Conservation (phyloP, 352 stramenopile genomes). For the Phytophthora sojae region DNA sequence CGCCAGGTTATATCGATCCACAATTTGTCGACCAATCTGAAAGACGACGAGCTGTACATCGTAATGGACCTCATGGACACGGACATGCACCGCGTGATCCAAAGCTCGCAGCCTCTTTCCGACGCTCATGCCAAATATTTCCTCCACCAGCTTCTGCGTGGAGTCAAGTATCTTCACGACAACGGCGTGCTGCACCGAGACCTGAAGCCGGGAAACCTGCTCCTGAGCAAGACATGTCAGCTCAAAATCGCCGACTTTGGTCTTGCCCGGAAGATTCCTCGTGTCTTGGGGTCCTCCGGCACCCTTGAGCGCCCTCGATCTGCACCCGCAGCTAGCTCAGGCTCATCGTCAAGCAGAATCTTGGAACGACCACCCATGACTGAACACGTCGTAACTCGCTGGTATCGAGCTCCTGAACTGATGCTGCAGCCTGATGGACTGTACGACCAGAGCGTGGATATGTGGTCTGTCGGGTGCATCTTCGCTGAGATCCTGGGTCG, state of each 20-base stretch:
- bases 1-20: constrained; percentile 84
- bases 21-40: constrained; percentile 86
- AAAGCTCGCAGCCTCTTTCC: constrained; percentile 78
- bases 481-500: constrained; percentile 81
- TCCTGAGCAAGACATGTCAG: constrained; percentile 81
- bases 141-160: constrained; percentile 92
- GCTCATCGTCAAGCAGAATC: constrained; percentile 7
- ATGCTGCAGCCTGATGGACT: constrained; percentile 91
- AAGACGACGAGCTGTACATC: constrained; percentile 95
- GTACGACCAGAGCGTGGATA: constrained; percentile 91
- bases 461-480: constrained; percentile 92
- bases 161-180: constrained; percentile 81
- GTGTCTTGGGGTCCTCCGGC: constrained; percentile 6
- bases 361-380: constrained; percentile 66
- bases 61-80: constrained; percentile 96
- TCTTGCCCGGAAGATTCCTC: constrained; percentile 66
- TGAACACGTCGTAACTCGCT: constrained; percentile 89
- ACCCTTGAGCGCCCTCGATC: constrained; percentile 55
- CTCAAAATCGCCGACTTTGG: constrained; percentile 88
- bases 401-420: constrained; percentile 92
- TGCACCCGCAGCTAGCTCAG: constrained; percentile 42
- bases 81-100: constrained; percentile 91
- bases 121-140: constrained; percentile 91
- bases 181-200: constrained; percentile 85
- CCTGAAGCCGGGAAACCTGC: constrained; percentile 84